Evolutionary conservation across 2,329 filamentous ascomycete species (phyloP).

Genomic region (Colletotrichum euphorbiae): DNA sequence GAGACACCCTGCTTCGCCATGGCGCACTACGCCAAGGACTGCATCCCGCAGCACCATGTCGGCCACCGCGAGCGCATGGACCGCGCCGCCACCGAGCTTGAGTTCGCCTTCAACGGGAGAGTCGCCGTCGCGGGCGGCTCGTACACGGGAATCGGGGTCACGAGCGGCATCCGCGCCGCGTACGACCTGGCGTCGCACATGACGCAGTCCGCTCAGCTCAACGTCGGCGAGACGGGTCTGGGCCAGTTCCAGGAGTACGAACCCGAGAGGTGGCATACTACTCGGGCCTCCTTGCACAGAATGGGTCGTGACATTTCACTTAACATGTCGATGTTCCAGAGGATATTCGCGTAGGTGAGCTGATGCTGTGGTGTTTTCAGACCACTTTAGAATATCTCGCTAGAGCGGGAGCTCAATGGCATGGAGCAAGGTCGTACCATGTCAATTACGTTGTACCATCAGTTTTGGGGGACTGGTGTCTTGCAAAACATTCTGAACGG

Average conservation of each 20-base stretch:
- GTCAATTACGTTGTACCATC: too few species aligned
- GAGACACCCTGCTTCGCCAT: conserved; percentile 70
- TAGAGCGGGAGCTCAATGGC: too few species aligned
- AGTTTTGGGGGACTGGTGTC: too few species aligned
- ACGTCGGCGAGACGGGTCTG: conserved; percentile 51
- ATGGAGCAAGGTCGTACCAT: too few species aligned
- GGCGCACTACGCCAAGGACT: conserved; percentile 71
- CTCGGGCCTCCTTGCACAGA: background rate
- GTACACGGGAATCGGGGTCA: conserved; percentile 64
- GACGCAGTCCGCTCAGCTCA: conserved; percentile 41
- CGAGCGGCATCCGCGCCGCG: conserved; percentile 63
- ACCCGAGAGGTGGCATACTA: background rate
- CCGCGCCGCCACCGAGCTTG: conserved; percentile 65
- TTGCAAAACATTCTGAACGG: too few species aligned
- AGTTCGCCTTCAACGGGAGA: conserved; percentile 67
- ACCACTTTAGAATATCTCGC: too few species aligned
- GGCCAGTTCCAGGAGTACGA: conserved; percentile 42
- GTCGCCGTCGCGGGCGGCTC: conserved; percentile 73
- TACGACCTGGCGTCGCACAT: conserved; percentile 56
- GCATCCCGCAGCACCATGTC: conserved; percentile 91
- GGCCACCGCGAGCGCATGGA: conserved; percentile 77
- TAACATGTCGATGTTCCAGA: conserved; percentile 5
- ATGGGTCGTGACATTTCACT: conserved; percentile 29
- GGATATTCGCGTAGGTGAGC: background rate
- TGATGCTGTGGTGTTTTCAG: too few species aligned